Conservation (phyloP, 2,329 filamentous ascomycete species). For the Graphilbum fragrans region DNA sequence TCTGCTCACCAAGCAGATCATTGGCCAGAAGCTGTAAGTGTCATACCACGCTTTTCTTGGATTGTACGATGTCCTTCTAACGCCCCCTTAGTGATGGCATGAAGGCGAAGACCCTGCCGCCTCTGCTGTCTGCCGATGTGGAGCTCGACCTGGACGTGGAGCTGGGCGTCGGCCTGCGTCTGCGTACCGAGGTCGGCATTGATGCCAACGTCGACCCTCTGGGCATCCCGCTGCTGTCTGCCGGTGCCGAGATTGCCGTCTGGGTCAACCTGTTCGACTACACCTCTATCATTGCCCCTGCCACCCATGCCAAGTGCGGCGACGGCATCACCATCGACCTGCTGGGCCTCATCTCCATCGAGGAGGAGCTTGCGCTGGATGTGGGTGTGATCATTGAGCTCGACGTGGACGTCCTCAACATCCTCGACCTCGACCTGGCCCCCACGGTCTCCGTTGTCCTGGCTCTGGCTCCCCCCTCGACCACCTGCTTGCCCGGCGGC, state of each 20-base stretch:
- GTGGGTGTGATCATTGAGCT: conserved; percentile 15
- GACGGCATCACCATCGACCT: background rate
- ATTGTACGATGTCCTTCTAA: too few relatives aligned
- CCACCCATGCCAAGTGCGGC: background rate
- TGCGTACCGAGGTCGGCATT: conserved; percentile 15
- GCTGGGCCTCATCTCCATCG: conserved; percentile 8
- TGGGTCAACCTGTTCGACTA: conserved; percentile 20
- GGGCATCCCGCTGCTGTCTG: conserved; percentile 13
- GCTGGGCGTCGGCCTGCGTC: conserved; percentile 15
- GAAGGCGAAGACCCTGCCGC: conserved; percentile 12
- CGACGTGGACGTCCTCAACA: conserved; percentile 12
- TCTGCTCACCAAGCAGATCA: conserved; percentile 14
- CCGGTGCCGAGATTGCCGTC: conserved; percentile 15
- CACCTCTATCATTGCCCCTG: conserved; percentile 13
- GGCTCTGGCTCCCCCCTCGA: conserved; percentile 9
- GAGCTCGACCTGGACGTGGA: conserved; percentile 14
- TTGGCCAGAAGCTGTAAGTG: conserved; percentile 6
- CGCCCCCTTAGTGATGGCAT: conserved; percentile 9
- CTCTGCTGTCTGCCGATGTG: conserved; percentile 11
- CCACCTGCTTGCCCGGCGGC: conserved; percentile 10
- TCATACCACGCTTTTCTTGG: too few relatives aligned
- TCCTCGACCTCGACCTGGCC: conserved; percentile 14
- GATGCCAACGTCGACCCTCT: conserved; percentile 12
- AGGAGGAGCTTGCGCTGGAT: conserved; percentile 13
- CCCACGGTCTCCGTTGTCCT: conserved; percentile 16